Percentiles rank a stretch among this genome's conserved stretches.
Evolutionary conservation across 495 filamentous ascomycete species (phyloP).

Genomic region (Tetracladium setigerum): DNA sequence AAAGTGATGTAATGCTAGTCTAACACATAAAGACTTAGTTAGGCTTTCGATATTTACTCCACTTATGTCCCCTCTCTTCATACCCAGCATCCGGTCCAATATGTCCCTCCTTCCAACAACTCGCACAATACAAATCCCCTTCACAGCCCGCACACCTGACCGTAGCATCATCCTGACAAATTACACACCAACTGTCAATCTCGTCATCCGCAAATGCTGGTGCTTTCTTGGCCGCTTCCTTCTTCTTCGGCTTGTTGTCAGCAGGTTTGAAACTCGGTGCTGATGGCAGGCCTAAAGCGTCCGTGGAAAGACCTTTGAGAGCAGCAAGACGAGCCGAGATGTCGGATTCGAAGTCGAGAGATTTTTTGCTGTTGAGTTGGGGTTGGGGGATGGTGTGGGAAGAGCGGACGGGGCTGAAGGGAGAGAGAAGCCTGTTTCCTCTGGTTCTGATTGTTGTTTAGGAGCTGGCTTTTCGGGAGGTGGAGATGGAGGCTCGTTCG

Average conservation of each 20-base stretch:
- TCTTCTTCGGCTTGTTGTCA: conserved; percentile 27
- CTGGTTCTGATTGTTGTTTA: not conserved
- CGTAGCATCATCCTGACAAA: conserved; percentile 60
- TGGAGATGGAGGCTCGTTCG: not conserved
- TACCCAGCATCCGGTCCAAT: conserved; percentile 46
- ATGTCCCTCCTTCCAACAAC: conserved; percentile 66
- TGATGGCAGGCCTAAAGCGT: conserved; percentile 39
- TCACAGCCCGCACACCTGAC: conserved; percentile 57
- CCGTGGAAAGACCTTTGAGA: conserved; percentile 1
- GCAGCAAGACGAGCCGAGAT: conserved; percentile 18
- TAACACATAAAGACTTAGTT: conserved; percentile 7
- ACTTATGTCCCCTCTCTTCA: conserved; percentile 45
- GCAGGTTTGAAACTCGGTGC: conserved; percentile 44
- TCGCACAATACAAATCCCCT: conserved; percentile 54
- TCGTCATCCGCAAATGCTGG: conserved; percentile 50
- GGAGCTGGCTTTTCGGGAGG: not conserved
- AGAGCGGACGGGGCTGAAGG: conserved; percentile 17
- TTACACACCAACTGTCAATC: conserved; percentile 60
- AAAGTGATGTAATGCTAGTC: too few species aligned
- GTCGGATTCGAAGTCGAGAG: conserved; percentile 13
- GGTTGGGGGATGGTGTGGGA: not conserved
- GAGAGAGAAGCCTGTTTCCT: conserved; percentile 9
- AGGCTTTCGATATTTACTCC: conserved; percentile 18
- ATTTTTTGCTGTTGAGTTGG: conserved; percentile 7
- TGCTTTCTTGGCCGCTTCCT: conserved; percentile 19